phyloP scores from a whole-genome alignment of 202 grass and related monocot genomes.

The Zizania palustris region DNA sequence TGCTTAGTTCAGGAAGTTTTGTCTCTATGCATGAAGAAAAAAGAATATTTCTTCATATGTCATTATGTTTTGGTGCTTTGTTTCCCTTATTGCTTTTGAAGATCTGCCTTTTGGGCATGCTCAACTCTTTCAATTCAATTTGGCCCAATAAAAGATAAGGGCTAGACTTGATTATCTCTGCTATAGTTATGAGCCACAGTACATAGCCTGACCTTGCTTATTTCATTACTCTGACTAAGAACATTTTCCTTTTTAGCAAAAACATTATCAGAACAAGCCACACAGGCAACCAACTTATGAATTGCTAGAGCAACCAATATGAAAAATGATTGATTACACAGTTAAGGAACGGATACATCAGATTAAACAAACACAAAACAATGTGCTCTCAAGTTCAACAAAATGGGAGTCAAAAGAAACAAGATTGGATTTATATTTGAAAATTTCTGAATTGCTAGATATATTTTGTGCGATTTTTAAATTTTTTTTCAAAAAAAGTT shows the following conservation, averaged over 20 bases:
- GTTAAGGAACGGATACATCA: background rate
- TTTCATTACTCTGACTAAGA: background rate
- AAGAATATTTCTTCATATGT: background rate
- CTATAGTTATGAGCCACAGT: background rate
- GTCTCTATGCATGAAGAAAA: constrained; percentile 8
- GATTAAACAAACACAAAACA: background rate
- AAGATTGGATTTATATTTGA: too few species aligned
- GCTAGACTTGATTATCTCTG: background rate
- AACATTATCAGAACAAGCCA: background rate
- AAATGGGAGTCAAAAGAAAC: background rate
- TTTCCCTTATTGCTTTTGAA: constrained; percentile 17
- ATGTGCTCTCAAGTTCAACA: background rate
- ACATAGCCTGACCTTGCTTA: background rate
- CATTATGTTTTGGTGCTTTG: too few species aligned
- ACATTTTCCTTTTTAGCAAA: background rate
- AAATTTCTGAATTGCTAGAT: background rate
- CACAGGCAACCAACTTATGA: background rate
- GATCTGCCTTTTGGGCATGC: too few species aligned
- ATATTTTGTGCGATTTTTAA: background rate
- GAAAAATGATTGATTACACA: background rate
- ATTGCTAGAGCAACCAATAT: background rate
- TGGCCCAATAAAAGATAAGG: background rate
- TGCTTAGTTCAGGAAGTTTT: constrained; percentile 10
- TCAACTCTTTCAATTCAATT: background rate
- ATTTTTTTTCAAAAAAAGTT: too few species aligned